Conservation (phyloP, 2,329 filamentous ascomycete genomes). For the Cadophora sp. region DNA sequence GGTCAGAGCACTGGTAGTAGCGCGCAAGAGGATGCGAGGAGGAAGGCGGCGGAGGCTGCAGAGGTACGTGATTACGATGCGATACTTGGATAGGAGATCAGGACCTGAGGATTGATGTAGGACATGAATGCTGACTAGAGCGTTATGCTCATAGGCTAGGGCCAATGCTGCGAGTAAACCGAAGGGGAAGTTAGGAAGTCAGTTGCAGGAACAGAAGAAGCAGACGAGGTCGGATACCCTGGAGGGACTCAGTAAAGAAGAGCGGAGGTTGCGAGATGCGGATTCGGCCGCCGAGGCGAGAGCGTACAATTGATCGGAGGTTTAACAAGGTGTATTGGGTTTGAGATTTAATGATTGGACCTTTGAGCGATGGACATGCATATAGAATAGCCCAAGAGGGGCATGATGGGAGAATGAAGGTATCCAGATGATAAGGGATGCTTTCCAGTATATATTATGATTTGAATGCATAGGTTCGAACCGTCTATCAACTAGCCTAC, state of each 20-base stretch:
- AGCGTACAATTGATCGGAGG: constrained; percentile 58
- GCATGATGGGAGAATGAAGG: neutral
- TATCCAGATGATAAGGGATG: neutral
- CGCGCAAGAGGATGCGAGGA: constrained; percentile 64
- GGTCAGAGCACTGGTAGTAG: constrained; percentile 50
- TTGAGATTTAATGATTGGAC: neutral
- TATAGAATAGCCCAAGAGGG: neutral
- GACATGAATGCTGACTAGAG: neutral
- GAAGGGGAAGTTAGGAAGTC: constrained; percentile 68
- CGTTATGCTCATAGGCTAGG: constrained; percentile 19
- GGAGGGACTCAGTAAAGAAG: constrained; percentile 70
- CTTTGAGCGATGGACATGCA: neutral
- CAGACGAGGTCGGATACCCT: constrained; percentile 74
- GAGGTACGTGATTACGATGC: constrained; percentile 67
- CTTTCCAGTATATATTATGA: constrained; percentile 12
- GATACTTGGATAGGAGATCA: neutral
- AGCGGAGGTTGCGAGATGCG: constrained; percentile 65
- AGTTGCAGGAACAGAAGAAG: constrained; percentile 78
- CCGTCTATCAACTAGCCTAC: constrained; percentile 48
- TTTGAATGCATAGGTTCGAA: constrained; percentile 8
- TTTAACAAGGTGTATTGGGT: neutral
- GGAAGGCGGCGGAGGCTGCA: constrained; percentile 80
- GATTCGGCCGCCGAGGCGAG: constrained; percentile 66
- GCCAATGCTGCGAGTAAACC: constrained; percentile 53
- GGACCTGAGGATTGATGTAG: no score